phyloP scores from a whole-genome alignment of 768 basidiomycete species.

The Pleurotus ostreatus region DNA sequence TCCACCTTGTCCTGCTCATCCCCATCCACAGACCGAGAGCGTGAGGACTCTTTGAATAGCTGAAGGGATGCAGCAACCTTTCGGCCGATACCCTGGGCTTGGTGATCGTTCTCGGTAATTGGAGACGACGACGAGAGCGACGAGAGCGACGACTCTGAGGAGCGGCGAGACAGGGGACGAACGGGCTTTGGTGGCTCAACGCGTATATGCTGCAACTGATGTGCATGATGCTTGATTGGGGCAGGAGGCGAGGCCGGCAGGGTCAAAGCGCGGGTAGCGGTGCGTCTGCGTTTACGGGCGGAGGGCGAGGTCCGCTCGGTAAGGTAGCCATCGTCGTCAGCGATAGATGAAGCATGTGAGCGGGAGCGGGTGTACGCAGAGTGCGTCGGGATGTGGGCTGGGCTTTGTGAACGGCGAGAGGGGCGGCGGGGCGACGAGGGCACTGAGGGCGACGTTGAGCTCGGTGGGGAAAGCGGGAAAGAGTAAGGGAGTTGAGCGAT shows the following conservation, averaged over 20 bases:
- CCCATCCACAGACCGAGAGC: slow-evolving; percentile 26
- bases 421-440: slow-evolving; percentile 19
- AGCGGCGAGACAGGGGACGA: slow-evolving; percentile 29
- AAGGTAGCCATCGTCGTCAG: slow-evolving; percentile 37
- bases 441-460: slow-evolving; percentile 29
- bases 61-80: slow-evolving; percentile 82
- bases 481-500: slow-evolving; percentile 14
- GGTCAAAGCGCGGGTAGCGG: slow-evolving; percentile 27
- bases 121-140: slow-evolving; percentile 24
- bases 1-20: slow-evolving; percentile 9
- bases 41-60: slow-evolving; percentile 74
- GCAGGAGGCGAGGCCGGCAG: slow-evolving; percentile 3
- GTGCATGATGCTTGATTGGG: slow-evolving; percentile 1
- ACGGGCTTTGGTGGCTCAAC: slow-evolving; percentile 24
- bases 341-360: slow-evolving; percentile 23
- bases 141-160: slow-evolving; percentile 32
- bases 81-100: slow-evolving; percentile 53
- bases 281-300: slow-evolving; percentile 21
- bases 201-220: slow-evolving; percentile 18
- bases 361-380: slow-evolving; percentile 21
- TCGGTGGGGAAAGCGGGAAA: slow-evolving; percentile 46
- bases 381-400: slow-evolving; percentile 9
- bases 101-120: slow-evolving; percentile 22
- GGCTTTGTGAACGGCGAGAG: slow-evolving; percentile 13
- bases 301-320: slow-evolving; percentile 34